Conservation (phyloP, 441 rosid species). For the Bocquillonia castaneifolia region DNA sequence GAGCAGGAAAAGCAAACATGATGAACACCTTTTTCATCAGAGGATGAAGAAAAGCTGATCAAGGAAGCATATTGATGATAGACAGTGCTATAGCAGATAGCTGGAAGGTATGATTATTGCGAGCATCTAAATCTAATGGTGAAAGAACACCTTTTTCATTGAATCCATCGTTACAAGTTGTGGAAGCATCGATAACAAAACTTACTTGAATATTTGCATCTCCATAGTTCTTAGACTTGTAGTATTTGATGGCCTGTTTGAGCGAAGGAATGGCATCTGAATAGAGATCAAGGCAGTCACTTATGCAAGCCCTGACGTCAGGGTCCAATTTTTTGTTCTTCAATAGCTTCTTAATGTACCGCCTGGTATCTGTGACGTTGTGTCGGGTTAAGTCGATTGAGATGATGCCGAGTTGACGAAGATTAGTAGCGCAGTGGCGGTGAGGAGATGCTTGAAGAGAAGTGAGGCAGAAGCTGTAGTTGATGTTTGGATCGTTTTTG, state of each 20-base stretch:
- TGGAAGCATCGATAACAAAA: constrained; percentile 45
- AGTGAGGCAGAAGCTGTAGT: constrained; percentile 43
- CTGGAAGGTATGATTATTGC: constrained; percentile 36
- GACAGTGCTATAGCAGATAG: constrained; percentile 51
- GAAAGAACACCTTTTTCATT: constrained; percentile 34
- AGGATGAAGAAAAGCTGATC: neutral
- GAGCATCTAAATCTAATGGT: constrained; percentile 38
- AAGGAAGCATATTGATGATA: constrained; percentile 39
- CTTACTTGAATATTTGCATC: constrained; percentile 47
- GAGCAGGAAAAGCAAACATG: too few relatives aligned
- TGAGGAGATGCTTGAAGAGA: constrained; percentile 39
- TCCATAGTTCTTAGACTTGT: constrained; percentile 29
- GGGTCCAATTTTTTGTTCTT: constrained; percentile 34
- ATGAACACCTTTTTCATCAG: too few relatives aligned
- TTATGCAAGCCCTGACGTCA: constrained; percentile 26
- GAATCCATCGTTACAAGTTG: constrained; percentile 66
- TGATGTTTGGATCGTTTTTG: constrained; percentile 42
- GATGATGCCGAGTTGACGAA: constrained; percentile 43
- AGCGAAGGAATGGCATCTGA: constrained; percentile 39
- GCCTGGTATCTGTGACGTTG: constrained; percentile 40
- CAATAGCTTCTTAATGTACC: constrained; percentile 30
- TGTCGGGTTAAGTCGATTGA: constrained; percentile 35
- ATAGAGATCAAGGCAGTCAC: constrained; percentile 50
- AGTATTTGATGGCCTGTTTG: constrained; percentile 34
- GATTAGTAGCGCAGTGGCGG: constrained; percentile 31